Evolutionary conservation across 2,329 filamentous ascomycete species (phyloP).

Genomic region (Calonectria ilicicola): DNA sequence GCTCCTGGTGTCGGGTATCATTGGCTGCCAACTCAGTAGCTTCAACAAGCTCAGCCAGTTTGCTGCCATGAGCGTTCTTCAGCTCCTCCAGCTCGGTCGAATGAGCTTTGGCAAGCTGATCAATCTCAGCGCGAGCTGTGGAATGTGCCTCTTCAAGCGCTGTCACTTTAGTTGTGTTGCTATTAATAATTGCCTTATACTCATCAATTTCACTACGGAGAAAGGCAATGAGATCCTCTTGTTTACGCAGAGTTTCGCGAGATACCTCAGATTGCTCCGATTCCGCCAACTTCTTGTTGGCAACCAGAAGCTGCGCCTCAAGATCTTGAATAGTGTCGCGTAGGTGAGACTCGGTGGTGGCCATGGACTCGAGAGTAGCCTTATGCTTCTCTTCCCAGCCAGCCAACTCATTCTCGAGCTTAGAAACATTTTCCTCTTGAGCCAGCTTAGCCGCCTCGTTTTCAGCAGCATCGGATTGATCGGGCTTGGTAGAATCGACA

Average conservation of each 20-base stretch:
- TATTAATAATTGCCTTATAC: conserved; percentile 80
- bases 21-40: conserved; percentile 60
- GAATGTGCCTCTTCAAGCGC: conserved; percentile 80
- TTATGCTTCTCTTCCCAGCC: conserved; percentile 84
- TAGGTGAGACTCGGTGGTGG: conserved; percentile 79
- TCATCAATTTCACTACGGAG: conserved; percentile 83
- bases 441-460: conserved; percentile 47
- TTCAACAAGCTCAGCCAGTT: conserved; percentile 31
- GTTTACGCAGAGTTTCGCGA: conserved; percentile 62
- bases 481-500: conserved; percentile 49
- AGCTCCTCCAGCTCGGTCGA: conserved; percentile 74
- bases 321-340: conserved; percentile 79
- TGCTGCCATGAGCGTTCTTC: conserved; percentile 68
- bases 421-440: conserved; percentile 70
- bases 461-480: conserved; percentile 43
- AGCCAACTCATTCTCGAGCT: conserved; percentile 78
- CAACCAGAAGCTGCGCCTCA: conserved; percentile 68
- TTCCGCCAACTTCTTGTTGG: conserved; percentile 62
- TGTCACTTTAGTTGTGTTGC: conserved; percentile 76
- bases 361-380: conserved; percentile 76
- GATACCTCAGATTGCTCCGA: conserved; percentile 50
- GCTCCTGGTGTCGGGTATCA: conserved; percentile 57
- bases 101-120: conserved; percentile 20
- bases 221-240: conserved; percentile 69
- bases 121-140: conserved; percentile 64